Percentiles rank a stretch among this genome's conserved stretches.
Conservation (phyloP, 352 stramenopile species). For the Phytophthora sp. region DNA sequence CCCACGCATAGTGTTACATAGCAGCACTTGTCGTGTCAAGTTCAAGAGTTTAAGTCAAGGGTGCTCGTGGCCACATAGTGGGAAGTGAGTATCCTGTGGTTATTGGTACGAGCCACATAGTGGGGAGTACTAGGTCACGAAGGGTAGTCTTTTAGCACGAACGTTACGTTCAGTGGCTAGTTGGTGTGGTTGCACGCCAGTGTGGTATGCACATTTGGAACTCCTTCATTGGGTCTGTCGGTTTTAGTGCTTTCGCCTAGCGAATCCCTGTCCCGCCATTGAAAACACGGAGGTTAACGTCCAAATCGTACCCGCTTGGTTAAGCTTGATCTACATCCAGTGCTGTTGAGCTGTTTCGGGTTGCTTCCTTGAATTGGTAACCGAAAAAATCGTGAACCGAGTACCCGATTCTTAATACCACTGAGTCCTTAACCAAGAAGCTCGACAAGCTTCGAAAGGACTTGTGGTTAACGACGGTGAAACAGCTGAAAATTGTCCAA, state of each 20-base stretch:
- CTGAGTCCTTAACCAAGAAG: slow-evolving; percentile 1
- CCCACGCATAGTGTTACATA: too few species aligned
- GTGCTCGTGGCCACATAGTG: slow-evolving; percentile 13
- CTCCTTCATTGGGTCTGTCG: slow-evolving; percentile 6
- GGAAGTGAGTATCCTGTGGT: slow-evolving; percentile 6
- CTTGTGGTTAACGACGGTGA: slow-evolving; percentile 16
- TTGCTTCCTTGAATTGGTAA: slow-evolving; percentile 15
- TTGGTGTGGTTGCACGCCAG: slow-evolving; percentile 16
- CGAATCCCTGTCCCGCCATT: slow-evolving; percentile 9
- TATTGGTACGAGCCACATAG: slow-evolving; percentile 11
- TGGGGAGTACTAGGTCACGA: slow-evolving; percentile 14
- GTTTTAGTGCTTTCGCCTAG: slow-evolving; percentile 4
- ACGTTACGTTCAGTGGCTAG: slow-evolving; percentile 19
- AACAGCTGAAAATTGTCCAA: slow-evolving; percentile 10
- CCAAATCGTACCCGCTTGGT: slow-evolving; percentile 1
- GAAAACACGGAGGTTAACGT: slow-evolving; percentile 16
- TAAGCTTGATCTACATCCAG: slow-evolving; percentile 14
- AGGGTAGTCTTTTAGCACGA: slow-evolving; percentile 2
- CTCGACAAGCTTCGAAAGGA: slow-evolving; percentile 10
- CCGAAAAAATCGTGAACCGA: slow-evolving; percentile 10
- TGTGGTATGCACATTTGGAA: slow-evolving; percentile 5
- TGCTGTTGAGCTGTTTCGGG: slow-evolving; percentile 7
- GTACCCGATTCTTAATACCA: slow-evolving; percentile 4
- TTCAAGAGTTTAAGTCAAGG: slow-evolving; percentile 5
- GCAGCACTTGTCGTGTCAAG: slow-evolving; percentile 16